These are phyloP conservation scores for Cryphonectria radicalis DNA, from an alignment of 2,329 filamentous ascomycete species.

Conservation along the genomic window DNA sequence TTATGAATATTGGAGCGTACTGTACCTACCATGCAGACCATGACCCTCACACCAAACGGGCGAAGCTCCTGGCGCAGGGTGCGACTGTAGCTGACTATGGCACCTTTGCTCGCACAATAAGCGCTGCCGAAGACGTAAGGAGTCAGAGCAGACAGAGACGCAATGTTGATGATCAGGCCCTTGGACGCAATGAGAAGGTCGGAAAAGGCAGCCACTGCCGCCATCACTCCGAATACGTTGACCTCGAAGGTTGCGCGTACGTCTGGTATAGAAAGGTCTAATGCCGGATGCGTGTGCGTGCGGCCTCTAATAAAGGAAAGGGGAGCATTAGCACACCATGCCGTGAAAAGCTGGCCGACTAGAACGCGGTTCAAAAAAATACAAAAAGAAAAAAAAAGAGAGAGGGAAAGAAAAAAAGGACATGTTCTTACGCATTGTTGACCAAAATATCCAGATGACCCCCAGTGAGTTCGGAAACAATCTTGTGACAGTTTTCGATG, in stretches of 20 bases:
- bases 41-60: not conserved
- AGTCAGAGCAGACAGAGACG: not conserved
- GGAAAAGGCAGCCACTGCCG: not conserved
- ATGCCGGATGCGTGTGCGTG: not conserved
- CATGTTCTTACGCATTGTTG: not conserved
- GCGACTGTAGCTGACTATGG: not conserved
- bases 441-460: not conserved
- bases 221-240: not conserved
- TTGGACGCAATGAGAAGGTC: not conserved
- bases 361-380: not conserved
- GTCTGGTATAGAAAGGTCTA: not conserved
- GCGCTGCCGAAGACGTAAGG: not conserved
- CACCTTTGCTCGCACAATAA: not conserved
- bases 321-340: not conserved
- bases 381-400: not conserved
- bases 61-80: not conserved
- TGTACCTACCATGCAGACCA: not conserved
- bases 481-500: not conserved
- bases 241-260: not conserved
- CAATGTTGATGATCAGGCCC: not conserved
- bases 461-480: not conserved
- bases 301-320: not conserved
- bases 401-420: not conserved
- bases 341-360: not conserved
- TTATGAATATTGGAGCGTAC: not conserved